These are phyloP conservation scores for Uromyces viciae-fabae DNA, from an alignment of 1,284 basidiomycete genomes.

Conservation along the genomic window DNA sequence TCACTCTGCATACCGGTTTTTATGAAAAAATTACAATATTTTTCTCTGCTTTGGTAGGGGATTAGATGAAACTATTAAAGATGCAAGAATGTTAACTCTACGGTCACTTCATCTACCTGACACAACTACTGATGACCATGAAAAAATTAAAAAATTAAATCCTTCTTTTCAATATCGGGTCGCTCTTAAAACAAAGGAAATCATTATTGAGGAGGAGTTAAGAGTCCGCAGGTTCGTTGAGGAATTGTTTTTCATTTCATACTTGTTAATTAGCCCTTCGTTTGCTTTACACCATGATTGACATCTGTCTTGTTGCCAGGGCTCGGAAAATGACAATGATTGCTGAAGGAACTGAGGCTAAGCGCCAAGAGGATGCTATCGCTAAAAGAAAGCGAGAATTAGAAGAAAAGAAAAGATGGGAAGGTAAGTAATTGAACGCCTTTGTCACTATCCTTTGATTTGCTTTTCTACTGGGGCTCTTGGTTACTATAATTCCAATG, in stretches of 20 bases:
- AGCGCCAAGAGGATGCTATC: conserved; percentile 35
- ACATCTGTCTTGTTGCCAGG: conserved; percentile 1
- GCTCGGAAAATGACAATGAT: conserved; percentile 44
- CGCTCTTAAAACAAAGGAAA: conserved; percentile 32
- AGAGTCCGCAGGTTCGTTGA: conserved; percentile 28
- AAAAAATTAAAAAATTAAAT: neutral
- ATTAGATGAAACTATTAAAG: conserved; percentile 33
- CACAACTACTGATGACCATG: conserved; percentile 17
- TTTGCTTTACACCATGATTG: neutral
- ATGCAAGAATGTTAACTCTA: conserved; percentile 28
- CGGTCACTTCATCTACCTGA: conserved; percentile 19
- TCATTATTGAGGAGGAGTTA: conserved; percentile 41
- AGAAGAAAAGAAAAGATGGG: conserved; percentile 41
- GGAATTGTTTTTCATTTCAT: neutral
- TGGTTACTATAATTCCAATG: no score
- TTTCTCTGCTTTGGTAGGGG: neutral
- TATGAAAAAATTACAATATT: neutral
- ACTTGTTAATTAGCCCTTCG: neutral
- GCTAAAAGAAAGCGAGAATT: conserved; percentile 36
- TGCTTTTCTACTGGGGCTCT: no score
- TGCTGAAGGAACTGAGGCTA: conserved; percentile 39
- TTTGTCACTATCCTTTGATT: neutral
- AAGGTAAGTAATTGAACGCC: conserved; percentile 14
- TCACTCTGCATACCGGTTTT: neutral
- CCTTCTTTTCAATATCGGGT: conserved; percentile 31